phyloP scores from a whole-genome alignment of 768 basidiomycete genomes.

The Gloeopeniophorella convolvens region DNA sequence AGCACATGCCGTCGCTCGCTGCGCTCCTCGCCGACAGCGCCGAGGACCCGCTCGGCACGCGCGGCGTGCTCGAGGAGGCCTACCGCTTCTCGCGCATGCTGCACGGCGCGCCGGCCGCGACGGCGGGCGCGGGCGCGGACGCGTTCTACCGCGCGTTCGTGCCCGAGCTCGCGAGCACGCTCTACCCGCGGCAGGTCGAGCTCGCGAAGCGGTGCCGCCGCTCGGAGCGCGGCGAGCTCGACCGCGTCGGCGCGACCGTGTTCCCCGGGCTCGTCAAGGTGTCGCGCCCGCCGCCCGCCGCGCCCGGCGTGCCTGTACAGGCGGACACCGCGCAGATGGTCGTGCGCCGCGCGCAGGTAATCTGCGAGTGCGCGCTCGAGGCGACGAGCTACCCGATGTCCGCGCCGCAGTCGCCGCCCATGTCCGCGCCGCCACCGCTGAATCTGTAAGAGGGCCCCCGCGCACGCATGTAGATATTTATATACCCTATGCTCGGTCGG shows the following conservation, averaged over 20 bases:
- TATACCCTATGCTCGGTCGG: neutral
- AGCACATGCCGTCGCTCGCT: constrained; percentile 64
- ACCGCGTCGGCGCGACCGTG: constrained; percentile 76
- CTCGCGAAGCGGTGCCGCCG: constrained; percentile 76
- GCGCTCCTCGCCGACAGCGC: constrained; percentile 34
- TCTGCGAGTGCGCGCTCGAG: constrained; percentile 76
- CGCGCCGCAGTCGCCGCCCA: too few relatives aligned
- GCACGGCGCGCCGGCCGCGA: constrained; percentile 59
- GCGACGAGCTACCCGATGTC: constrained; percentile 15
- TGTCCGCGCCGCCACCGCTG: neutral
- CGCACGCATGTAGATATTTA: too few relatives aligned
- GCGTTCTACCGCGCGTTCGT: constrained; percentile 85
- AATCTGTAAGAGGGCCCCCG: neutral
- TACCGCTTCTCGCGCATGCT: constrained; percentile 83
- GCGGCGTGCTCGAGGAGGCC: constrained; percentile 62
- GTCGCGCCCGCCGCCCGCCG: constrained; percentile 38
- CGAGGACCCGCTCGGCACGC: constrained; percentile 34
- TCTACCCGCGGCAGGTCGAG: constrained; percentile 78
- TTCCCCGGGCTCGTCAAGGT: constrained; percentile 89
- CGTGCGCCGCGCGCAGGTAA: constrained; percentile 77
- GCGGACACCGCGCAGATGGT: constrained; percentile 60
- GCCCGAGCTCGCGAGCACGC: constrained; percentile 67
- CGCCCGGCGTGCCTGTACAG: constrained; percentile 41
- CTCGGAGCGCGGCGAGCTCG: constrained; percentile 66
- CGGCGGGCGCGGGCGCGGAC: constrained; percentile 44